Conservation (phyloP, 352 stramenopile genomes). For the Globisporangium parvum region DNA sequence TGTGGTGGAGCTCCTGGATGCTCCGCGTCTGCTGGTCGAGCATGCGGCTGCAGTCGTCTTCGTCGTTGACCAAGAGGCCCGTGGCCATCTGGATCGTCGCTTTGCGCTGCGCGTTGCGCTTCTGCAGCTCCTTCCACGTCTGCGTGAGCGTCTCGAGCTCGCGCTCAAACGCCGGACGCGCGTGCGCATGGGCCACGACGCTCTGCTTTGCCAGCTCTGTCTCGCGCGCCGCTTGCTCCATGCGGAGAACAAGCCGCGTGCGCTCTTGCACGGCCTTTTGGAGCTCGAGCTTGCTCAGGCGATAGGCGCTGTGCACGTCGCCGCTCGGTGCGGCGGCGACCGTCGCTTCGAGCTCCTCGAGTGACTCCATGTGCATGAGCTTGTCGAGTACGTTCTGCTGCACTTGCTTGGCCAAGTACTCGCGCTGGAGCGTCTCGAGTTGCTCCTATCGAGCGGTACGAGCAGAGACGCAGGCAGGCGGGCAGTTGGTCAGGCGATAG, state of each 20-base stretch:
- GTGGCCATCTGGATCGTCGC: slow-evolving; percentile 65
- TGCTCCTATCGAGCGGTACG: slow-evolving; percentile 21
- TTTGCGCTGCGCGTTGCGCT: slow-evolving; percentile 66
- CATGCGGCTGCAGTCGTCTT: slow-evolving; percentile 72
- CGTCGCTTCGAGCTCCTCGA: slow-evolving; percentile 32
- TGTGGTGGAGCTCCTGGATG: slow-evolving; percentile 68
- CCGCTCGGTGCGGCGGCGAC: slow-evolving; percentile 13
- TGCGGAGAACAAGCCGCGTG: slow-evolving; percentile 22
- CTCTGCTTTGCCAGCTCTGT: slow-evolving; percentile 48
- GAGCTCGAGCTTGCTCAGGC: slow-evolving; percentile 39
- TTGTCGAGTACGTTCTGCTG: slow-evolving; percentile 73
- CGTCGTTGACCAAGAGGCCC: slow-evolving; percentile 66
- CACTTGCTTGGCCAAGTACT: slow-evolving; percentile 55
- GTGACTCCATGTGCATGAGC: slow-evolving; percentile 49
- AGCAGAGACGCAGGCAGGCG: too few relatives aligned
- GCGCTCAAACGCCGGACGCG: slow-evolving; percentile 29
- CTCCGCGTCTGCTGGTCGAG: slow-evolving; percentile 63
- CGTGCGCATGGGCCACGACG: slow-evolving; percentile 34
- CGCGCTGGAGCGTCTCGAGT: slow-evolving; percentile 37
- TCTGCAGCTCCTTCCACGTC: slow-evolving; percentile 68
- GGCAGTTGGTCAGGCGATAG: too few relatives aligned
- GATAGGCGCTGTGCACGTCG: slow-evolving; percentile 21
- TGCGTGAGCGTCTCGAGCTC: slow-evolving; percentile 45
- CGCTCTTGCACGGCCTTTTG: slow-evolving; percentile 40
- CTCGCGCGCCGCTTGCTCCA: slow-evolving; percentile 35